Percentiles rank a stretch among this genome's conserved stretches.
Evolutionary conservation across 495 filamentous ascomycete species (phyloP).

Genomic region (Talaromyces wortmannii): DNA sequence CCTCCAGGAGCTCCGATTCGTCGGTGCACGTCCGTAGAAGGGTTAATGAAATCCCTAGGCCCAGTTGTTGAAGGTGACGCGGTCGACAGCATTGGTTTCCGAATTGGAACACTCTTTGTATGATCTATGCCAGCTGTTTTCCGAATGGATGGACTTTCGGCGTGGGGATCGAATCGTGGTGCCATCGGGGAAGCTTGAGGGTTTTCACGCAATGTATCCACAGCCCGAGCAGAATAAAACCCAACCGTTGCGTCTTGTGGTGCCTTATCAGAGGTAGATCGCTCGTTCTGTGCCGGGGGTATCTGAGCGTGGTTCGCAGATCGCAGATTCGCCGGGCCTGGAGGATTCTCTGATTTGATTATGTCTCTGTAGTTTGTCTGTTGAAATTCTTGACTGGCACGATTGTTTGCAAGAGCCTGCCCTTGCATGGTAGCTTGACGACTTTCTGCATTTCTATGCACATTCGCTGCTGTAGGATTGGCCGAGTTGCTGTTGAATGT

Average conservation of each 20-base stretch:
- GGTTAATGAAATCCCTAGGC: constrained; percentile 55
- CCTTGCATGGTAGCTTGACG: background rate
- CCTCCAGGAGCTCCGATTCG: constrained; percentile 66
- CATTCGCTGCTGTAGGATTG: background rate
- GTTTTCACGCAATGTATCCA: constrained; percentile 41
- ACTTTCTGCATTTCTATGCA: background rate
- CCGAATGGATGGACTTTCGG: constrained; percentile 79
- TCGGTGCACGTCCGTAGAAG: constrained; percentile 58
- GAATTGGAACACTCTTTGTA: constrained; percentile 59
- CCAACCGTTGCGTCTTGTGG: constrained; percentile 35
- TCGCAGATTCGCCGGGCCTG: background rate
- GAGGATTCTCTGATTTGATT: background rate
- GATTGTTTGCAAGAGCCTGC: background rate
- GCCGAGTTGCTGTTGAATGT: background rate
- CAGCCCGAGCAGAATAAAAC: constrained; percentile 75
- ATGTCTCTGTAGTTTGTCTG: background rate
- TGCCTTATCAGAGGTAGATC: constrained; percentile 5
- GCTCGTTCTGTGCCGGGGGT: background rate
- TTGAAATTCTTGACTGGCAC: constrained; percentile 1
- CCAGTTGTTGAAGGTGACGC: constrained; percentile 19
- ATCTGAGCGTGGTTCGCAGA: background rate
- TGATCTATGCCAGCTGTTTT: constrained; percentile 89
- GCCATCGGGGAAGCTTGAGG: constrained; percentile 34
- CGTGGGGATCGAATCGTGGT: constrained; percentile 70
- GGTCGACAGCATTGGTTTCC: constrained; percentile 29